Conservation (phyloP, 345 rosid species). For the Syzygium aqueum region DNA sequence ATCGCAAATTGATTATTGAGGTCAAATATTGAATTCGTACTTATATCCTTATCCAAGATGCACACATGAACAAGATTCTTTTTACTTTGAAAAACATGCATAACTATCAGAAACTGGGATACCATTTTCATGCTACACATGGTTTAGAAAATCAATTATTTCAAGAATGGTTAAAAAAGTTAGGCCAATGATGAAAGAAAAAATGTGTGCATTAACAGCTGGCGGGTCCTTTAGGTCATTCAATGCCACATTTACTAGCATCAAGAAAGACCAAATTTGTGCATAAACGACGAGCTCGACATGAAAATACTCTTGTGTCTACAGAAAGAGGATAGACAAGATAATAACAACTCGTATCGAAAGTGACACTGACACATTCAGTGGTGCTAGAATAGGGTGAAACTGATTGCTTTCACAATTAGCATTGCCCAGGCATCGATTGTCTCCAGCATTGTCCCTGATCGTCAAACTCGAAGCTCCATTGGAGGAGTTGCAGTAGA, state of each 20-base stretch:
- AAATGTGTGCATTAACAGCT: neutral
- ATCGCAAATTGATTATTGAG: neutral
- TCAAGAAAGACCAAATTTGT: neutral
- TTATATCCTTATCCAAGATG: too few relatives aligned
- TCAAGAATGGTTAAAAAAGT: neutral
- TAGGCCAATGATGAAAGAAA: neutral
- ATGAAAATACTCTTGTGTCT: neutral
- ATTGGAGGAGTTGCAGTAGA: constrained; percentile 52
- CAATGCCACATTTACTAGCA: neutral
- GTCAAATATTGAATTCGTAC: too few relatives aligned
- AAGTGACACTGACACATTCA: constrained; percentile 51
- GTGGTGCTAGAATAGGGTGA: constrained; percentile 48
- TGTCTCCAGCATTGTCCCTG: constrained; percentile 14
- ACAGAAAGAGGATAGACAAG: neutral
- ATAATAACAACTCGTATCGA: constrained; percentile 31
- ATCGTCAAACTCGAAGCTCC: constrained; percentile 25
- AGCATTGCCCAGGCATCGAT: constrained; percentile 26
- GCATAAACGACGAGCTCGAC: neutral
- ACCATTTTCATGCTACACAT: neutral
- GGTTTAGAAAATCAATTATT: neutral
- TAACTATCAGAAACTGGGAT: neutral
- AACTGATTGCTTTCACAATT: constrained; percentile 27
- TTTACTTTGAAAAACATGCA: too few relatives aligned
- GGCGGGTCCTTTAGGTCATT: neutral
- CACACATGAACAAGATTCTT: too few relatives aligned